These are phyloP conservation scores for Plasmodium falciparum DNA, from an alignment of 169 alveolate species.

Conservation along the genomic window DNA sequence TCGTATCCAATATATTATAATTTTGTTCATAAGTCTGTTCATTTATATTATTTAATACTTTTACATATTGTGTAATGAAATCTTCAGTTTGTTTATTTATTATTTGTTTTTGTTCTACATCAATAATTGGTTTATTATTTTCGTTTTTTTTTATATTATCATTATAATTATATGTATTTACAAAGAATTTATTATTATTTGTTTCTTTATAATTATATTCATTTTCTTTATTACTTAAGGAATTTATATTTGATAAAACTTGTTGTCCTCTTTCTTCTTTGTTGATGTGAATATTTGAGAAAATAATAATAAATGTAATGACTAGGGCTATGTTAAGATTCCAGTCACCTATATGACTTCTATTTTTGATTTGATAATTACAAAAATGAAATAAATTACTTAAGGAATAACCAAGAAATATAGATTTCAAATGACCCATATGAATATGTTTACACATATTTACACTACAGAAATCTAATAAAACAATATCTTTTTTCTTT, in stretches of 20 bases:
- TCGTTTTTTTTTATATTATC: neutral
- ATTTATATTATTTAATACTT: constrained; percentile 13
- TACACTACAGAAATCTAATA: constrained; percentile 84
- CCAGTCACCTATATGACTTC: constrained; percentile 86
- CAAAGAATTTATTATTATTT: neutral
- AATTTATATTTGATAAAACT: neutral
- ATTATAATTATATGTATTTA: neutral
- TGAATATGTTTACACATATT: constrained; percentile 85
- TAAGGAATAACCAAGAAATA: constrained; percentile 82
- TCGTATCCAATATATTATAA: constrained; percentile 15
- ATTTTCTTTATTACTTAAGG: neutral
- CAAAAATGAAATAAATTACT: constrained; percentile 78
- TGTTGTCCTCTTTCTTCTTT: neutral
- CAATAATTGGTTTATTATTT: neutral
- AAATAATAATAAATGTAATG: constrained; percentile 35
- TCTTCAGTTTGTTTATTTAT: neutral
- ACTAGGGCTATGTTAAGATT: constrained; percentile 67
- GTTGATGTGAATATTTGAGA: neutral
- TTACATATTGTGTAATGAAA: neutral
- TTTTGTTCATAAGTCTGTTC: constrained; percentile 14
- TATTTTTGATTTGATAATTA: constrained; percentile 75
- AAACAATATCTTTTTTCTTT: constrained; percentile 9
- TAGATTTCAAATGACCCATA: constrained; percentile 85
- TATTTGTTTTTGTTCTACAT: neutral
- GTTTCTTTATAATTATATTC: neutral